Evolutionary conservation across 164 flowering plant genomes (phyloP), one percentile per base, ranked within the genome.

Genomic region (Echeveria elegans): DNA sequence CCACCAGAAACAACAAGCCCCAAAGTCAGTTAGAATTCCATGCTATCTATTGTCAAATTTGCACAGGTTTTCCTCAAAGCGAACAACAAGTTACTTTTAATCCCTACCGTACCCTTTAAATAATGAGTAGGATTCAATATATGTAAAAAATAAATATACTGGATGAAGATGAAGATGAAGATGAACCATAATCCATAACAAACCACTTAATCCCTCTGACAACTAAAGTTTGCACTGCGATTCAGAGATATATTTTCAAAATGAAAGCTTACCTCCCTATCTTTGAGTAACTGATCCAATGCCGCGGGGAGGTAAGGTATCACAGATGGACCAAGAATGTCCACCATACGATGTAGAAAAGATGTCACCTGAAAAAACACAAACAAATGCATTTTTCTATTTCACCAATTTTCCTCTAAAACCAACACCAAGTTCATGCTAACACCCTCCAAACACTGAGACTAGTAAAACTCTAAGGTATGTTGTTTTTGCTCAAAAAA

Each of bases 281-380:
- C 90, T 0, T 80, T 78, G 71, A 95, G 90, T 78, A 95, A 79
- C 69, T 92, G 97, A 72, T 82, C 96, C 82, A 95, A 66, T 63
- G 95, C 96, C 81, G 82, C 90, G 7, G 99, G 98, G 29, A 95
- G 96, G 76, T 78, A 85, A 18, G 98, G 97, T 72, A 95, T 86
- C 52, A 95, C 89, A 64, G 92, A 85, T 69, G 82, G 71, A 45
- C 99, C 99, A 69, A 95, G 77, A 56, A 88, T 90, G 59, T 92
- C 98, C 67, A 95, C 98, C 99, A 95, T 95, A 40, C 98, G 94
- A 75, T 95, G 99, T 61, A 92, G 80, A 74, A 90, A 95, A 30
- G 99, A 92, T 28, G 88, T 83, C 26, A 95, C 94, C 99, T 95
- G 72, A 69, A 74, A 41, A 69, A 21, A 36, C 32, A 63, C 40